Percentiles rank a stretch among this genome's conserved stretches.
Evolutionary conservation across 768 basidiomycete species (phyloP).

Genomic region (Lactarius evosmus): DNA sequence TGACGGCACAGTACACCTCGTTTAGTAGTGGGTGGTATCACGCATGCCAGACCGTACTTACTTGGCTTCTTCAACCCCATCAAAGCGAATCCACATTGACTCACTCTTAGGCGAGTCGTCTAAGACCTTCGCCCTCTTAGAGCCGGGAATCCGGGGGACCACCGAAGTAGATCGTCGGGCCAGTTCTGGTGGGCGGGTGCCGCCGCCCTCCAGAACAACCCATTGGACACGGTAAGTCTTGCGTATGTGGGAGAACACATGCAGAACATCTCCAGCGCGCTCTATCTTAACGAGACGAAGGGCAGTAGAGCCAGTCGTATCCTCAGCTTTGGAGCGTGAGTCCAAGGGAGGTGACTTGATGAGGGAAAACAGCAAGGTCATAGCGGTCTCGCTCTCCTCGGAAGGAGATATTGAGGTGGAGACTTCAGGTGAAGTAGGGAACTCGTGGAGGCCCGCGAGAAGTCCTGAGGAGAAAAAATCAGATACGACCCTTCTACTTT

Average conservation of each 20-base stretch:
- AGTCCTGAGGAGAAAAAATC: slow-evolving; percentile 54
- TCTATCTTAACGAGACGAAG: slow-evolving; percentile 44
- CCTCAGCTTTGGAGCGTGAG: slow-evolving; percentile 9
- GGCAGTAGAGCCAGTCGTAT: slow-evolving; percentile 8
- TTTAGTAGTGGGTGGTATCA: not conserved
- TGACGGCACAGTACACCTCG: not conserved
- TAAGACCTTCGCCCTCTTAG: not conserved
- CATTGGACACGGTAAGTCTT: slow-evolving; percentile 81
- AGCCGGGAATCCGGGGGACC: not conserved
- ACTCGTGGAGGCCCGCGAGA: slow-evolving; percentile 86
- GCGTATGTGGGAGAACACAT: slow-evolving; percentile 87
- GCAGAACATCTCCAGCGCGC: slow-evolving; percentile 62
- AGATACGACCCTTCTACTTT: not conserved
- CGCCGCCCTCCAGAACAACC: slow-evolving; percentile 62
- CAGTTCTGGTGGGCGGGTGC: slow-evolving; percentile 41
- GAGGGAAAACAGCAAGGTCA: slow-evolving; percentile 40
- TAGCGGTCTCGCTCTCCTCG: slow-evolving; percentile 36
- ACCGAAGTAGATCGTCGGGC: slow-evolving; percentile 1
- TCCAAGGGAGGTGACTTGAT: slow-evolving; percentile 34
- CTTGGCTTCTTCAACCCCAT: slow-evolving; percentile 19
- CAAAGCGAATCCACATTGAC: slow-evolving; percentile 18
- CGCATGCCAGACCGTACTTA: not conserved
- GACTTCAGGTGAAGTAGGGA: slow-evolving; percentile 65
- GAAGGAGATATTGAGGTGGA: slow-evolving; percentile 41
- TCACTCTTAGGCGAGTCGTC: not conserved